Evolutionary conservation across 73 alveolate genomes (phyloP), one percentile per base, ranked within the genome.

Genomic region (Strombidium stylifer): DNA sequence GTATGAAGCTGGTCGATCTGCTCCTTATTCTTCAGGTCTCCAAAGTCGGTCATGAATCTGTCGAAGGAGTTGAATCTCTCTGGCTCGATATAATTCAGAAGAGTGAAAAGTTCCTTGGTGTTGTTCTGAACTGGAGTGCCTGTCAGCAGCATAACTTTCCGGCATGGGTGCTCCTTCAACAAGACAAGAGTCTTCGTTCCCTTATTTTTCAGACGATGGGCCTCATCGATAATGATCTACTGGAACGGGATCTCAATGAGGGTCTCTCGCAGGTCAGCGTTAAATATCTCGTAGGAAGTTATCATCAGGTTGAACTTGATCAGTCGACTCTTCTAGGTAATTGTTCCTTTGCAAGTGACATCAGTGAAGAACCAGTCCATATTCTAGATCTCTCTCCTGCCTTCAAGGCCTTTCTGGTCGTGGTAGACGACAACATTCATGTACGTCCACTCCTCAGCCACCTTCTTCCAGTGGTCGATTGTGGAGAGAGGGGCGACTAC

Each of bases 81-180:
- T 14, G 97, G 97, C 90, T 89, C 94, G 32, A 92, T 88, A 71
- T 84, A 89, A 54, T 92, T 89, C 47, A 92, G 82, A 24, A 92
- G 61, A n/a, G 94, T 71, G 90, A 91, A 92, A 40, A 92, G 64
- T 66, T 92, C 98, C 79, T 85, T 91, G 16, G 95, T 93, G 83
- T 86, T 89, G 59, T 92, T 92, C 73, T 92, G 88, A 32, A 92
- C 77, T 10, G 97, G 97, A 24, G 97, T 89, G 11, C 98, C 98
- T 32, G 42, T 32, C 10, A 32, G 71, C 52, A 92, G 77, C 24
- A 92, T 69, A 36, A 85, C 73, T 65, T 91, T 69, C 61, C 76
- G 81, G 8, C 97, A 87, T 5, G 94, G 73, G 11, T 84, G 59
- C 50, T 71, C 78, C 54, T 76, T 84, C n/a, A 92, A 73, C 2